Evolutionary conservation across 1,284 basidiomycete species (phyloP).

Genomic region (Tilletia horrida): DNA sequence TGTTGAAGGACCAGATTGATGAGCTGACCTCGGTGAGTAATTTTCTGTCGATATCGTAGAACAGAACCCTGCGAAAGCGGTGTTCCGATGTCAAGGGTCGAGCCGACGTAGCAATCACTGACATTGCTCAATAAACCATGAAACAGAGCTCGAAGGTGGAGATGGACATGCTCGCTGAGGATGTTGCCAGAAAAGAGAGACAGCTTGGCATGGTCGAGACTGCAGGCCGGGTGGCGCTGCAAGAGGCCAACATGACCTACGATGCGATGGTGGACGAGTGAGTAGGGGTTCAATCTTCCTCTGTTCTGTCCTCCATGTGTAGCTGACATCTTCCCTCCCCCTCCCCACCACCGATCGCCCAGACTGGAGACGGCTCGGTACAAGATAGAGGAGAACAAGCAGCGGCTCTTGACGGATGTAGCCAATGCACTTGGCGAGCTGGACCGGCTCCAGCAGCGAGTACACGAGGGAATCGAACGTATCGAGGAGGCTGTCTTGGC

Average conservation of each 20-base stretch:
- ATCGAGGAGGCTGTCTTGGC: constrained; percentile 14
- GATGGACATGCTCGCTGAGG: constrained; percentile 14
- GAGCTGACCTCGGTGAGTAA: constrained; percentile 9
- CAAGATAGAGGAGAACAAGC: constrained; percentile 13
- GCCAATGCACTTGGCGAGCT: constrained; percentile 7
- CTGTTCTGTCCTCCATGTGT: no score
- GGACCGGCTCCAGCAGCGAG: constrained; percentile 5
- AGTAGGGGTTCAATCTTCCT: background rate
- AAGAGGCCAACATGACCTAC: constrained; percentile 13
- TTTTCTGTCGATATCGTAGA: no score
- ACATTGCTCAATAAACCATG: no score
- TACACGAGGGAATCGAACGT: constrained; percentile 11
- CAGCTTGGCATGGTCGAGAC: constrained; percentile 4
- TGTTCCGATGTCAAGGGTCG: no score
- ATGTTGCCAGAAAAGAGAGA: constrained; percentile 5
- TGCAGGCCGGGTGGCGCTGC: constrained; percentile 9
- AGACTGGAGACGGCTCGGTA: background rate
- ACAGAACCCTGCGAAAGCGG: no score
- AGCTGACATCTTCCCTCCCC: no score
- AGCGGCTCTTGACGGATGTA: background rate
- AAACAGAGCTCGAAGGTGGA: constrained; percentile 1
- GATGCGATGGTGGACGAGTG: constrained; percentile 11
- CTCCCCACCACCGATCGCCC: no score
- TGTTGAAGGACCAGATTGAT: constrained; percentile 12
- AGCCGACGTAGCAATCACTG: no score